A percentile compares a stretch with the other conserved stretches of the same genome.
Conservation (phyloP, 2,329 filamentous ascomycete genomes). For the Chrysosphaeria jannelii region DNA sequence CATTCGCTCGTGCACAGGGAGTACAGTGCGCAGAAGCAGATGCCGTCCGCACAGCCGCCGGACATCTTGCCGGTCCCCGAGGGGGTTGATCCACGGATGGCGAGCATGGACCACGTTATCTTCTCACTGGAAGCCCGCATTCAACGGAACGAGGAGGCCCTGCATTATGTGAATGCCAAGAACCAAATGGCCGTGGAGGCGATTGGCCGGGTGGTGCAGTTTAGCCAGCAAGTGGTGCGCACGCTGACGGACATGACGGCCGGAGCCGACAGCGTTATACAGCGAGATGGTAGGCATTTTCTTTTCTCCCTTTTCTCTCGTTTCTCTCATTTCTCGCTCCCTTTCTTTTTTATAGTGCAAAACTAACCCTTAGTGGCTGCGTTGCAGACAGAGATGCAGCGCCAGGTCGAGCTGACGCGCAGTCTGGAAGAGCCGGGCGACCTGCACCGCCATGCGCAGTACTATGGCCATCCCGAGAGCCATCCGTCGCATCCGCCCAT, state of each 20-base stretch:
- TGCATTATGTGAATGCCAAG: constrained; percentile 48
- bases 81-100: constrained; percentile 42
- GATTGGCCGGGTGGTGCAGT: constrained; percentile 36
- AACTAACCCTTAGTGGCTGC: constrained; percentile 15
- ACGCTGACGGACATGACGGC: constrained; percentile 45
- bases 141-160: constrained; percentile 56
- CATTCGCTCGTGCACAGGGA: constrained; percentile 85
- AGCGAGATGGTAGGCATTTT: constrained; percentile 58
- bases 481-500: constrained; percentile 39
- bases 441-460: constrained; percentile 72
- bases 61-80: constrained; percentile 54
- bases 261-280: constrained; percentile 42
- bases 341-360: neutral
- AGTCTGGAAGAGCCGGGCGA: constrained; percentile 26
- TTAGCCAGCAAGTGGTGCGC: constrained; percentile 61
- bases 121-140: constrained; percentile 55
- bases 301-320: neutral
- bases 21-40: constrained; percentile 49
- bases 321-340: too few relatives aligned
- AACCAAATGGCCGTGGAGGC: constrained; percentile 62
- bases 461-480: constrained; percentile 57
- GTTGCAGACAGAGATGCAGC: constrained; percentile 27
- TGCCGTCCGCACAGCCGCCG: constrained; percentile 43
- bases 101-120: constrained; percentile 48
- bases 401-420: constrained; percentile 25